phyloP scores from a whole-genome alignment of 2,329 filamentous ascomycete genomes.

The Ophiostoma australiae region DNA sequence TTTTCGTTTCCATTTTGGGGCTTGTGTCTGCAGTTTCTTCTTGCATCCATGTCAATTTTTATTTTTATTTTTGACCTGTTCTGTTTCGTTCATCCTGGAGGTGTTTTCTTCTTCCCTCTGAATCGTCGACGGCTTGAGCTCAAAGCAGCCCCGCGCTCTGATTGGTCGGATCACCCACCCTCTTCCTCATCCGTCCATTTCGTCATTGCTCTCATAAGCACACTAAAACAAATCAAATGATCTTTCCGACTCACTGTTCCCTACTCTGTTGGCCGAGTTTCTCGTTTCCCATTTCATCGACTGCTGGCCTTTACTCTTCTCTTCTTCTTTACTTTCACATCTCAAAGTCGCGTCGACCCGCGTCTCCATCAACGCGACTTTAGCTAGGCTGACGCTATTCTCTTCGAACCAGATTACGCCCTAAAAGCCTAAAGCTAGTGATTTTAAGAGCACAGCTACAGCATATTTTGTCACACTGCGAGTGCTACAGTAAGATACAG shows the following conservation, averaged over 20 bases:
- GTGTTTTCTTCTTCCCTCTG: not conserved
- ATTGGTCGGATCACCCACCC: not conserved
- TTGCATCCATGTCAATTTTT: not conserved
- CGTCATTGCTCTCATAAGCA: slow-evolving; percentile 1
- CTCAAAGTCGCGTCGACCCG: not conserved
- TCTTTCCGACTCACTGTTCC: too few relatives aligned
- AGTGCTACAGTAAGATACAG: not conserved
- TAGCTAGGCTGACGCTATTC: not conserved
- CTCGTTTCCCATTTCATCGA: too few relatives aligned
- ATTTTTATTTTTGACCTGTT: not conserved
- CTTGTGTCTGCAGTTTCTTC: not conserved
- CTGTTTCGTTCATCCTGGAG: not conserved
- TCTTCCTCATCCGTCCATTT: not conserved
- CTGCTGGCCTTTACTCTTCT: too few relatives aligned
- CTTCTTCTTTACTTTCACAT: not conserved
- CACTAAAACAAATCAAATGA: not conserved
- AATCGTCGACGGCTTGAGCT: not conserved
- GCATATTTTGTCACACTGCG: not conserved
- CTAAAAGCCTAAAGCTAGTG: not conserved
- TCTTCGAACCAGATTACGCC: not conserved
- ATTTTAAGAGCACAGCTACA: not conserved
- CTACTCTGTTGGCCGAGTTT: too few relatives aligned
- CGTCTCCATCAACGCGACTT: not conserved
- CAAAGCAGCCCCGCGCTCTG: not conserved
- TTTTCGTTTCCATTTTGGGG: not conserved